Evolutionary conservation across 225 moss, liverwort and hornwort genomes (phyloP).

Genomic region (Marchantia paleacea): DNA sequence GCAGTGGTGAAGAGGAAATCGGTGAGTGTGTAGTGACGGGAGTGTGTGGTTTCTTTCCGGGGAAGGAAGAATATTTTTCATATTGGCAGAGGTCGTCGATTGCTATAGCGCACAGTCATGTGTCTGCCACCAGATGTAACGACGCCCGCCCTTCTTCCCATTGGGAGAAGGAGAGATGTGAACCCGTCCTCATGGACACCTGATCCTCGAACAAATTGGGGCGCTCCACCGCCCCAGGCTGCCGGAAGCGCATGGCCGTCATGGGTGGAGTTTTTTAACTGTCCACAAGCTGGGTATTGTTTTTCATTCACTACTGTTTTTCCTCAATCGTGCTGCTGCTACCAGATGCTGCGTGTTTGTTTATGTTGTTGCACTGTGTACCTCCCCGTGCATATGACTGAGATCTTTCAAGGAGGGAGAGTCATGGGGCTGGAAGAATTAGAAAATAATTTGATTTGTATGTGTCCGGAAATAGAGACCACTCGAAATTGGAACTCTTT

Average conservation of each 20-base stretch:
- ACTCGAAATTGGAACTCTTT: too few relatives aligned
- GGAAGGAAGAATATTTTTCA: not conserved
- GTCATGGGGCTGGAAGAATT: not conserved
- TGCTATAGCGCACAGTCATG: not conserved
- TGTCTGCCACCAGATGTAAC: conserved; percentile 22
- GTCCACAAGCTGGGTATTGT: conserved; percentile 1
- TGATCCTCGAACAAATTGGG: conserved; percentile 10
- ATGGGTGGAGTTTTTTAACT: conserved; percentile 2
- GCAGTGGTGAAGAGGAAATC: not conserved
- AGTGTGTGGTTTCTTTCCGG: not conserved
- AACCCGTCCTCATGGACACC: not conserved
- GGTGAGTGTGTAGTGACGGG: not conserved
- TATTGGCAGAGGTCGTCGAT: not conserved
- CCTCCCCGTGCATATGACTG: too few relatives aligned
- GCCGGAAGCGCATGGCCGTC: not conserved
- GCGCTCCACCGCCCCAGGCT: conserved; percentile 2
- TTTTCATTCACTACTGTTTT: not conserved
- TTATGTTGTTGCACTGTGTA: not conserved
- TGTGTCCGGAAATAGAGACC: too few relatives aligned
- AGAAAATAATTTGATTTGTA: not conserved
- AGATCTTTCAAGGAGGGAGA: too few relatives aligned
- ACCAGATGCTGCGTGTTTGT: not conserved
- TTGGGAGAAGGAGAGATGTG: conserved; percentile 15
- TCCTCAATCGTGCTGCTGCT: not conserved
- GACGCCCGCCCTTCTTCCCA: not conserved